A percentile compares a stretch with the other conserved stretches of the same genome.
Evolutionary conservation across 495 filamentous ascomycete species (phyloP).

Genomic region (Talaromyces adpressus): DNA sequence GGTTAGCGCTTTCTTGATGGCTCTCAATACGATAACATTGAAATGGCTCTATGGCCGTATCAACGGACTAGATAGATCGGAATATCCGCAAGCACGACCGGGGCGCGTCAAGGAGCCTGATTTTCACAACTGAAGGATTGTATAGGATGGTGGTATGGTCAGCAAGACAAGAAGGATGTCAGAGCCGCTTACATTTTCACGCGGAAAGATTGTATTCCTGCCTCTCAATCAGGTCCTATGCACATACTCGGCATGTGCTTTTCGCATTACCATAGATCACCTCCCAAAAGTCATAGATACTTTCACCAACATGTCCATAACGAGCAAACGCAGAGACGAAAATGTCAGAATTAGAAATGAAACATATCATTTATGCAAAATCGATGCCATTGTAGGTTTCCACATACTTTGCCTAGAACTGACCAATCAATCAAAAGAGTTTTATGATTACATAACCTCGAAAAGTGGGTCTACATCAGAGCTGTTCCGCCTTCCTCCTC

Average conservation of each 20-base stretch:
- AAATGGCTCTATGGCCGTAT: conserved; percentile 61
- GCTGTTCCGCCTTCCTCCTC: not conserved
- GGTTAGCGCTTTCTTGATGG: conserved; percentile 64
- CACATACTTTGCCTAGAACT: too few species aligned
- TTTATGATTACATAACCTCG: not conserved
- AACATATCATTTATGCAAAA: not conserved
- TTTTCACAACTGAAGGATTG: not conserved
- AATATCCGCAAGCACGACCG: conserved; percentile 20
- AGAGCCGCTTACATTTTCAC: too few species aligned
- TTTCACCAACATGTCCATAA: not conserved
- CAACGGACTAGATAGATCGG: conserved; percentile 50
- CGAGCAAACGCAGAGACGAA: not conserved
- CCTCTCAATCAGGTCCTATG: not conserved
- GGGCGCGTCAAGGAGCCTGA: conserved; percentile 25
- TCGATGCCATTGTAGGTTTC: too few species aligned
- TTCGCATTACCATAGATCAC: not conserved
- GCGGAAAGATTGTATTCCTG: not conserved
- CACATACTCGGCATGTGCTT: not conserved
- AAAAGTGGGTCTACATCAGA: not conserved
- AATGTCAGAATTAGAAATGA: not conserved
- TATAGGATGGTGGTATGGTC: not conserved
- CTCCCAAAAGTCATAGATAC: not conserved
- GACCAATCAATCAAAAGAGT: not conserved
- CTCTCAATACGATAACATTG: conserved; percentile 55
- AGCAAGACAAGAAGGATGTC: not conserved